Percentiles rank a stretch among this genome's conserved stretches.
These are phyloP conservation scores for Phialocephala subalpina DNA, from an alignment of 2,329 filamentous ascomycete species.

Conservation along the genomic window DNA sequence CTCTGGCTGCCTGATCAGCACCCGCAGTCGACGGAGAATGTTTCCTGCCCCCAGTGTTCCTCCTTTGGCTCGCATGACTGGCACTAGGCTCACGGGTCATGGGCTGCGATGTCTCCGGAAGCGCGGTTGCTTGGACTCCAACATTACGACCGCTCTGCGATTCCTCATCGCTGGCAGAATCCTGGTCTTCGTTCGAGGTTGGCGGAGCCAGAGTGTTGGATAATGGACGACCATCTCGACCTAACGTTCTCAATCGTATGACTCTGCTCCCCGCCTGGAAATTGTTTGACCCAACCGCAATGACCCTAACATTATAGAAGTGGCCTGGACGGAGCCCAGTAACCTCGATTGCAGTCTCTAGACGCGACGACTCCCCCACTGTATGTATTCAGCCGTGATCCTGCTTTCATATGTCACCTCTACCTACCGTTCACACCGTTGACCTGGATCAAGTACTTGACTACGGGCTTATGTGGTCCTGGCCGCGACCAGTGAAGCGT, in stretches of 20 bases:
- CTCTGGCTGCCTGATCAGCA: slow-evolving; percentile 34
- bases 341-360: slow-evolving; percentile 89
- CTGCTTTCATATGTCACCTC: neutral
- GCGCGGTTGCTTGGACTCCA: slow-evolving; percentile 66
- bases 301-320: slow-evolving; percentile 93
- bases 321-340: slow-evolving; percentile 85
- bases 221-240: slow-evolving; percentile 65
- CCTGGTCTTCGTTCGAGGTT: slow-evolving; percentile 62
- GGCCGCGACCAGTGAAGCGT: slow-evolving; percentile 91
- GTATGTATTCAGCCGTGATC: slow-evolving; percentile 34
- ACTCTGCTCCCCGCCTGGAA: slow-evolving; percentile 90
- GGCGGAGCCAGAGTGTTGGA: neutral
- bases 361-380: slow-evolving; percentile 86
- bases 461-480: slow-evolving; percentile 67
- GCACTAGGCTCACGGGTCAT: slow-evolving; percentile 72
- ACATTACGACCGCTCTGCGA: slow-evolving; percentile 49
- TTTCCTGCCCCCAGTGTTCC: slow-evolving; percentile 75
- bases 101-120: slow-evolving; percentile 66
- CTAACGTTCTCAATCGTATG: slow-evolving; percentile 82
- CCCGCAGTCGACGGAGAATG: slow-evolving; percentile 73
- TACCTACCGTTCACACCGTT: slow-evolving; percentile 87
- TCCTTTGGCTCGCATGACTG: slow-evolving; percentile 60
- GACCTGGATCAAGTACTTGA: slow-evolving; percentile 88
- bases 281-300: slow-evolving; percentile 89
- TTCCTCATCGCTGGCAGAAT: slow-evolving; percentile 58